Evolutionary conservation across 805 yeast species (phyloP).

Genomic region (Candida khao-thaluensis): DNA sequence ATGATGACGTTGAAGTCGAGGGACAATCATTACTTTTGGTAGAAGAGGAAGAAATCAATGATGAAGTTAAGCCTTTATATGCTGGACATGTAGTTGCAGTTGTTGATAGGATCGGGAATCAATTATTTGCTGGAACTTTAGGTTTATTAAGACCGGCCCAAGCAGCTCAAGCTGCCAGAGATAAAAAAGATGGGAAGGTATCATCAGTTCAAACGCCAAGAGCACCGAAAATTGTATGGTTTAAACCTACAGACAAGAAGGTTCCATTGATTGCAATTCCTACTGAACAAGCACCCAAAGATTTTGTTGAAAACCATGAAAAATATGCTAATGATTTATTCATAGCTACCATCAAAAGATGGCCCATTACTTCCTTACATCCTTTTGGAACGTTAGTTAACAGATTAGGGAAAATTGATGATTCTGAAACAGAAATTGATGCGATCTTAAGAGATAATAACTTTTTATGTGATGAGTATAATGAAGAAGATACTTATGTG

Average conservation of each 20-base stretch:
- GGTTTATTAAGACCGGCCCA: conserved; percentile 95
- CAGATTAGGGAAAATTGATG: conserved; percentile 79
- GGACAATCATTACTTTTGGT: conserved; percentile 89
- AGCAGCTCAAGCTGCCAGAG: conserved; percentile 79
- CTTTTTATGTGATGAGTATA: conserved; percentile 78
- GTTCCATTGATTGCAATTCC: conserved; percentile 98
- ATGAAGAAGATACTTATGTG: conserved; percentile 27
- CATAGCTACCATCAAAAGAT: conserved; percentile 93
- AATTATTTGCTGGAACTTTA: conserved; percentile 88
- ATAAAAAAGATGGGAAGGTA: conserved; percentile 46
- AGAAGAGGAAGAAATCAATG: conserved; percentile 94
- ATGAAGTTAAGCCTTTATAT: conserved; percentile 87
- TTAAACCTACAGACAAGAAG: conserved; percentile 96
- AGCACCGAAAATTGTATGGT: conserved; percentile 96
- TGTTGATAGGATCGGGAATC: conserved; percentile 96
- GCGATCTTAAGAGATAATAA: conserved; percentile 87
- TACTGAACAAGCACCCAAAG: conserved; percentile 95
- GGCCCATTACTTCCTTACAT: conserved; percentile 98
- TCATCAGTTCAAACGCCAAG: conserved; percentile 44
- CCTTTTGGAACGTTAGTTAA: conserved; percentile 94
- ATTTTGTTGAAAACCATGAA: conserved; percentile 90
- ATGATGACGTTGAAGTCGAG: conserved; percentile 97
- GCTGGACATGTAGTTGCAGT: conserved; percentile 99
- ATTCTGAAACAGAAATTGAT: conserved; percentile 74
- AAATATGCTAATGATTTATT: conserved; percentile 77